A percentile compares a stretch with the other conserved stretches of the same genome.
Conservation (phyloP, 257 asterid species). For the Penstemon eatonii region DNA sequence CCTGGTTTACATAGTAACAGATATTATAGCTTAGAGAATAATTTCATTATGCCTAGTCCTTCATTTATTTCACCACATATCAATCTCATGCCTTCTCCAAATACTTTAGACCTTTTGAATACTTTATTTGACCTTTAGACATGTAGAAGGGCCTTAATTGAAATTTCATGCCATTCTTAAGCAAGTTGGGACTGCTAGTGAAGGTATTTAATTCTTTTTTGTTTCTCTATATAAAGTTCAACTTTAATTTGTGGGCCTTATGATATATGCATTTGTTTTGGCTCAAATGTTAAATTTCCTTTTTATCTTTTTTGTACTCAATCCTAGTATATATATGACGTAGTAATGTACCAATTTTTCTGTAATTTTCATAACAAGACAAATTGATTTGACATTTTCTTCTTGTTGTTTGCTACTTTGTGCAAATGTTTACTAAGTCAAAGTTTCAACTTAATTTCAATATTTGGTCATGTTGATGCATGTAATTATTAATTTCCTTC, state of each 20-base stretch:
- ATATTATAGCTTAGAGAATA: constrained; percentile 31
- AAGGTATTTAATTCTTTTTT: constrained; percentile 10
- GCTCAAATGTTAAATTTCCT: neutral
- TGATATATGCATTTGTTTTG: constrained; percentile 22
- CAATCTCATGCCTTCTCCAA: constrained; percentile 39
- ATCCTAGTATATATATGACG: neutral
- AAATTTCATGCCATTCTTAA: neutral
- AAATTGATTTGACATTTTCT: neutral
- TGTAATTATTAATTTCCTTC: neutral
- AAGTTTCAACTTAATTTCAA: neutral
- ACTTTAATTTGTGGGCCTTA: constrained; percentile 13
- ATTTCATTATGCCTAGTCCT: constrained; percentile 46
- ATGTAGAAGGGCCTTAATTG: neutral
- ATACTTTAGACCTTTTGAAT: constrained; percentile 47
- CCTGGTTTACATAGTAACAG: constrained; percentile 46
- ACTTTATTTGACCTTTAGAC: constrained; percentile 37
- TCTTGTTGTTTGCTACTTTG: neutral
- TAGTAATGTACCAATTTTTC: neutral
- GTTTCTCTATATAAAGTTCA: neutral
- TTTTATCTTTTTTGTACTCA: neutral
- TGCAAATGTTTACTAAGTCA: too few species aligned
- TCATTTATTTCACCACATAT: constrained; percentile 47
- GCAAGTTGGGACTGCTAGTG: constrained; percentile 17
- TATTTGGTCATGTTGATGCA: neutral
- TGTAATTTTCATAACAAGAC: neutral